Percentiles rank a stretch among this genome's conserved stretches.
Evolutionary conservation across 768 basidiomycete species (phyloP).

Genomic region (Termitomyces sp.): DNA sequence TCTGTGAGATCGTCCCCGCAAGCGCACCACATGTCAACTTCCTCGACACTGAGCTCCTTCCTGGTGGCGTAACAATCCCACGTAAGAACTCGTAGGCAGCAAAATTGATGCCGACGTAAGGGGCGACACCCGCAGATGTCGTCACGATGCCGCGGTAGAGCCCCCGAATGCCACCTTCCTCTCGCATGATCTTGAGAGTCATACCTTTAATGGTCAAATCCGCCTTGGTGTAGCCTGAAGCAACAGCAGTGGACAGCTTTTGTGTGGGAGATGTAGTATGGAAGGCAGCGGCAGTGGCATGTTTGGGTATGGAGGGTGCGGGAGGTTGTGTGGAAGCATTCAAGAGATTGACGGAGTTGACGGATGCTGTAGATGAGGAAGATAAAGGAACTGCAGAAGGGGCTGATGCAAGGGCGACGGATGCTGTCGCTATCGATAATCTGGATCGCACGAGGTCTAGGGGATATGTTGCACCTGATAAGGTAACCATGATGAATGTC

Average conservation of each 20-base stretch:
- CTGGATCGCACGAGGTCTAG: slow-evolving; percentile 91
- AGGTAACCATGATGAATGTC: not conserved
- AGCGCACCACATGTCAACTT: slow-evolving; percentile 85
- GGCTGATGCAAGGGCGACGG: slow-evolving; percentile 38
- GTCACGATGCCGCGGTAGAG: slow-evolving; percentile 83
- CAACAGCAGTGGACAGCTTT: not conserved
- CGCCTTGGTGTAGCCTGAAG: slow-evolving; percentile 32
- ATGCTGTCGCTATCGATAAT: slow-evolving; percentile 91
- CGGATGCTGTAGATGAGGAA: slow-evolving; percentile 9
- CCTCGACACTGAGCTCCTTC: slow-evolving; percentile 57
- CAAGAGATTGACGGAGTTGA: slow-evolving; percentile 22
- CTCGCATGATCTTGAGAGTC: slow-evolving; percentile 84
- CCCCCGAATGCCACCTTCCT: slow-evolving; percentile 87
- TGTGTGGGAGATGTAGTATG: slow-evolving; percentile 44
- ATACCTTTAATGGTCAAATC: slow-evolving; percentile 81
- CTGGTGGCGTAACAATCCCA: slow-evolving; percentile 75
- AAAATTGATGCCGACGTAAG: slow-evolving; percentile 89
- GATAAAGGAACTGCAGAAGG: slow-evolving; percentile 8
- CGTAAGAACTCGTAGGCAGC: slow-evolving; percentile 87
- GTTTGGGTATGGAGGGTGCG: slow-evolving; percentile 22
- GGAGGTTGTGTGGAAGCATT: slow-evolving; percentile 19
- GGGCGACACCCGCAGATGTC: slow-evolving; percentile 87
- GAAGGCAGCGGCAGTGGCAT: slow-evolving; percentile 40
- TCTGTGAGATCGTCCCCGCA: slow-evolving; percentile 85
- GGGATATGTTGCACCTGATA: slow-evolving; percentile 79